Evolutionary conservation across 1,284 basidiomycete species (phyloP).

Genomic region (Apiotrichum domesticum): DNA sequence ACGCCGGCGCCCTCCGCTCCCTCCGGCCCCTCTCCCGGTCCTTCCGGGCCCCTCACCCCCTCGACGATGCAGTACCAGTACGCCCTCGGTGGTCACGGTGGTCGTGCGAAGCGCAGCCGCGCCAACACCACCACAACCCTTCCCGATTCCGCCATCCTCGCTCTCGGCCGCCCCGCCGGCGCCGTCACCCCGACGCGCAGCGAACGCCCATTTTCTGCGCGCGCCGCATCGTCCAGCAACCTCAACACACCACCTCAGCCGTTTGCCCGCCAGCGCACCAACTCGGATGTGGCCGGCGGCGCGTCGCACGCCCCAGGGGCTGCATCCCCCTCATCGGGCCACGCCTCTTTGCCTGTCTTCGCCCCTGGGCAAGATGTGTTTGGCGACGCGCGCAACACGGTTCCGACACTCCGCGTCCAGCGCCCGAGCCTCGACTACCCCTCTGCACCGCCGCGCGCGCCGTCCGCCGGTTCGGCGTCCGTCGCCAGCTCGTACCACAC

Average conservation of each 20-base stretch:
- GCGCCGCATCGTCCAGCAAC: no score
- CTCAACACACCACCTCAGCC: no score
- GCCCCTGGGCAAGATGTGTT: constrained; percentile 6
- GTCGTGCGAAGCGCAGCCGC: constrained; percentile 33
- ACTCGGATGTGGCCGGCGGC: constrained; percentile 1
- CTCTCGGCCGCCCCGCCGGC: not conserved
- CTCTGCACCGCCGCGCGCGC: not conserved
- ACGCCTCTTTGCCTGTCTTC: not conserved
- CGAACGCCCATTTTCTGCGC: no score
- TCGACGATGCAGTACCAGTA: constrained; percentile 25
- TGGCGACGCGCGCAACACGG: not conserved
- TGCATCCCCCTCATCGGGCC: no score
- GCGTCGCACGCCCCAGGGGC: not conserved
- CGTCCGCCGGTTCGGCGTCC: not conserved
- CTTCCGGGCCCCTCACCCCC: no score
- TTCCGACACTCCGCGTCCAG: constrained; percentile 11
- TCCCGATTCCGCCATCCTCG: not conserved
- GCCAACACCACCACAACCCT: constrained; percentile 7
- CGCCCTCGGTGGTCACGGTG: constrained; percentile 44
- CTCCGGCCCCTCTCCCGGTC: no score
- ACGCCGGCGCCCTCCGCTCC: not conserved
- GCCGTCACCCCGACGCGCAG: not conserved
- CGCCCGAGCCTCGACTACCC: constrained; percentile 11
- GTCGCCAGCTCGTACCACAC: not conserved
- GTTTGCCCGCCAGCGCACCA: not conserved